These are phyloP conservation scores for Aphanomyces astaci DNA, from an alignment of 352 stramenopile species.

Conservation along the genomic window DNA sequence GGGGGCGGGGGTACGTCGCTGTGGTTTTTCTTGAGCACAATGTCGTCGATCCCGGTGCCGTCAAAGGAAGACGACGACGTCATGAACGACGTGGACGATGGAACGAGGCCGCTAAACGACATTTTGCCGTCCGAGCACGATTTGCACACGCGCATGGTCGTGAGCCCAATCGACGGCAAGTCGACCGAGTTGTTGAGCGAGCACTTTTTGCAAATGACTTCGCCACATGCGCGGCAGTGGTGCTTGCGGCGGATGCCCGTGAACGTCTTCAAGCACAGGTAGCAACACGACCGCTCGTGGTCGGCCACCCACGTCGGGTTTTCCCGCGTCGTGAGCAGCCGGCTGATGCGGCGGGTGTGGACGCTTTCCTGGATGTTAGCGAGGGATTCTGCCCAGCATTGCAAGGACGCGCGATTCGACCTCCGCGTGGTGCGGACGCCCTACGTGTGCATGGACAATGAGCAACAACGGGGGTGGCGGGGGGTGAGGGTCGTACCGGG, in stretches of 20 bases:
- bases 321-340: slow-evolving; percentile 58
- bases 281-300: slow-evolving; percentile 73
- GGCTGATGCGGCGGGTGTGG: slow-evolving; percentile 56
- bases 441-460: background rate
- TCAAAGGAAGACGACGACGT: slow-evolving; percentile 17
- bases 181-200: slow-evolving; percentile 76
- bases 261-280: slow-evolving; percentile 77
- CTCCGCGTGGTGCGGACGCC: slow-evolving; percentile 38
- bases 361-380: slow-evolving; percentile 60
- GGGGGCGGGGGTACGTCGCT: too few species aligned
- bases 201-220: slow-evolving; percentile 76
- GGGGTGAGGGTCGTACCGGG: slow-evolving; percentile 29
- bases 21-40: background rate
- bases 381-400: slow-evolving; percentile 64
- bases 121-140: slow-evolving; percentile 58
- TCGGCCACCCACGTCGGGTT: slow-evolving; percentile 73
- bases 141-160: slow-evolving; percentile 70
- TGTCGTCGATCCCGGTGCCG: background rate
- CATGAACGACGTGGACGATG: slow-evolving; percentile 19
- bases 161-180: slow-evolving; percentile 59
- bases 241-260: slow-evolving; percentile 70
- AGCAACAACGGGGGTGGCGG: background rate
- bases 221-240: slow-evolving; percentile 71
- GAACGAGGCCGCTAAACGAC: slow-evolving; percentile 26
- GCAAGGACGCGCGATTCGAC: slow-evolving; percentile 54